Base-by-base conservation (phyloP, 306 rosid species). In the Casuarina equisetifolia region DNA sequence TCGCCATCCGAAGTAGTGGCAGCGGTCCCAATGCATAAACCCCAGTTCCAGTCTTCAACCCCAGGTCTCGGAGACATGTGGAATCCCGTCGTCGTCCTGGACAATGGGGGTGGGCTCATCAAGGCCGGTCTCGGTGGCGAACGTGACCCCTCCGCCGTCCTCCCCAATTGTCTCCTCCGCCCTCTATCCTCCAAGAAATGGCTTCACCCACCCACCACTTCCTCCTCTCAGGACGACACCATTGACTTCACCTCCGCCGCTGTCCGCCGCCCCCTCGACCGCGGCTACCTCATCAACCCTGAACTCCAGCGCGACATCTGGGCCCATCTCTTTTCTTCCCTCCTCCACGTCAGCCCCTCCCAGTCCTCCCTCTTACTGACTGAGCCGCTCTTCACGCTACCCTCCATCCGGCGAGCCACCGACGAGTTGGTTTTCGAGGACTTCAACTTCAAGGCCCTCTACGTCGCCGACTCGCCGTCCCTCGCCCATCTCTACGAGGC, bases 251-350 rank as follows among this genome's bases (percentile, higher is more conserved):
- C 97, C 69, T 94, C 98, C 58, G 97, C 93, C 54, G 80, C 98
- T 6, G 92, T 92, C 45, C 97, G 97, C 52, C 96, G 97, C 13
- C 98, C 98, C 35, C 75, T 94, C 73, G 98, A 94, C 82, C 87
- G 97, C 3, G 97, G 98, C 4, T 91, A 94, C 85, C 88, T 94
- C 9, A 92, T 90, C 49, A 91, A 92, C 84, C 93, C 97, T 2
- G 98, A 94, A 13, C 97, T 94, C 38, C 93, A 94, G 64, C 93
- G 98, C 62, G 98, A 94, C 70, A 89, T 94, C 85, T 94, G 98
- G 98, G 81, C 97, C 45, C 85, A 95, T 81, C 87, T 95, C 72
- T 90, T 94, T 90, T 78, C 90, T 49, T 84, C 97, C 5, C 73
- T 83, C 64, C 96, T 92, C 79, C 95, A 75, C 78, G 72, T 87